Base-by-base conservation (phyloP, 2,329 filamentous ascomycete genomes). In the Graphilbum sp. region DNA sequence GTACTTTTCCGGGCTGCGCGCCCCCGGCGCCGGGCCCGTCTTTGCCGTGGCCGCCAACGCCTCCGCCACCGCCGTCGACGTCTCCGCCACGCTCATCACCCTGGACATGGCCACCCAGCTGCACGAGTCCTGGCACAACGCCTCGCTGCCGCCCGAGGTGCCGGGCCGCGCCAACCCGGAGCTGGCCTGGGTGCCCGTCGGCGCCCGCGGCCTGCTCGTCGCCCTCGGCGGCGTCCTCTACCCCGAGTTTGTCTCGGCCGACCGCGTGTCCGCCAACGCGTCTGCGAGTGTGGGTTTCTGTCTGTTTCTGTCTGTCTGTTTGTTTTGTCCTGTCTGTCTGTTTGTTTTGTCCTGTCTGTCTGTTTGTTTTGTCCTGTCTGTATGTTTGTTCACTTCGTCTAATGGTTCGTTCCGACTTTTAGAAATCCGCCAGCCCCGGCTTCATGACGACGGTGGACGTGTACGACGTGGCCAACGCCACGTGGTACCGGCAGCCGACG, bases 111-210 rank as follows among this genome's bases (percentile, higher is more conserved):
- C 57, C 0, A 51, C 49, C 0, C 69, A 75, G 50, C 43, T 55
- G 5, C 30, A 50, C 0, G 66, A 69, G 41, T 59, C 47, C 5
- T 84, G 77, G 72, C 54, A 47, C 7, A 82, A 81, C 45, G 45
- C 36, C 1, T 69, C 71, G 0, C 51, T 83, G 3, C 66, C 69
- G 0, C 31, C 47, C 0, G 45, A 50, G 4, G 58, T 79, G 7
- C 53, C 58, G 5, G 67, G 67, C 1, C 67, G 79, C 15, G 72
- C 75, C 4, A 74, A 69, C 46, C 64, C 75, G 0, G 76, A 79
- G 41, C 59, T 79, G 1, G 74, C 79, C 1, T 85, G 79, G 77
- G 67, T 93, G 1, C 85, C 85, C 2, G 82, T 86, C 33, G 81
- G 83, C 3, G 60, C 69, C 15, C 63, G 85, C 47, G 85, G 85